Evolutionary conservation across 129 eudicot genomes (phyloP), one percentile per base, ranked within the genome.

Genomic region (Calendula officinalis): DNA sequence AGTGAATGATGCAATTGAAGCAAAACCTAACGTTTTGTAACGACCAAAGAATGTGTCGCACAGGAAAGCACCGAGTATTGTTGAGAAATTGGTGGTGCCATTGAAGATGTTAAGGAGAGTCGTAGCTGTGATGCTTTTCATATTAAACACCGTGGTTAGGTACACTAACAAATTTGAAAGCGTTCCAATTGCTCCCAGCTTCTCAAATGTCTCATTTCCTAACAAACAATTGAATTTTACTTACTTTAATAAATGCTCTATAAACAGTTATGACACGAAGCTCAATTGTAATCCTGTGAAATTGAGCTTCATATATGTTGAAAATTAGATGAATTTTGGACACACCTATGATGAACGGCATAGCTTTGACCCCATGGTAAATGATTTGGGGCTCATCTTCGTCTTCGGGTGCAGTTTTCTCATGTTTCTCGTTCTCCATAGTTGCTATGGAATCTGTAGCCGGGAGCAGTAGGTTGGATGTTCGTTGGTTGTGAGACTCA

Each of bases 191-290:
- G 94, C 94, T 80, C 96, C 96, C 3, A 89, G 88, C 77, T 89
- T 89, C 84, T 89, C 96, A 67, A 85, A 89, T 3, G 94, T 89
- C 84, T 89, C 96, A 62, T 89, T 89, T 65, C 96, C 96, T 89
- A 30, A 14, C 61, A 47, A 13, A 73, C 44, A 16, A 6, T 10
- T 11, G 39, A 7, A 32, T 36, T 9, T 58, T 22, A 2, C 13
- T 16, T 2, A 5, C 13, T 41, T 34, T 41, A 17, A 55, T 17
- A 8, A 39, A 12, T 10, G 13, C 27, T 44, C 8, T 3, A 3
- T 3, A 35, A 60, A 17, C 27, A 9, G 1, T 6, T 16, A 59
- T 36, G 52, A 57, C 13, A 64, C 9, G 51, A 56, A 41, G 11
- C 4, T 38, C 16, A 59, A 60, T 8, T 49, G 34, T 6, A 47